A percentile compares a stretch with the other conserved stretches of the same genome.
Conservation (phyloP, 108 stramenopile species). For the Skeletonema menzelii region DNA sequence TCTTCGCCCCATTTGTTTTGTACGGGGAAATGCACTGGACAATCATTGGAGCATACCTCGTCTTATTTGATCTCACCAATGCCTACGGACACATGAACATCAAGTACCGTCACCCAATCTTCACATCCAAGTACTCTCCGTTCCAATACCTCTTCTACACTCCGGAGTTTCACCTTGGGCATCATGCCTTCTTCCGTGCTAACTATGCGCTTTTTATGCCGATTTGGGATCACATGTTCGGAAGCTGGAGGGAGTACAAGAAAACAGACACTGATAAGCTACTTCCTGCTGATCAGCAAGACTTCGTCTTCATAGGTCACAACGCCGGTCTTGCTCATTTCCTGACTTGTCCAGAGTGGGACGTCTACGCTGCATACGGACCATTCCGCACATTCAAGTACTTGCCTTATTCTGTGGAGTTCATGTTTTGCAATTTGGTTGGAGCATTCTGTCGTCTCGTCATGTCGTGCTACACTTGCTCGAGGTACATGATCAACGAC, state of each 20-base stretch:
- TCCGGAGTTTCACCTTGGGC: constrained; percentile 74
- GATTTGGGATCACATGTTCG: constrained; percentile 67
- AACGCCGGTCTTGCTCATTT: constrained; percentile 71
- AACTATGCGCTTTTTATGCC: constrained; percentile 76
- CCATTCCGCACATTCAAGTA: constrained; percentile 54
- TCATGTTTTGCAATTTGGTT: constrained; percentile 49
- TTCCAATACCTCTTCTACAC: constrained; percentile 71
- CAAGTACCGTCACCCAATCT: constrained; percentile 50
- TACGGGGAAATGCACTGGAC: constrained; percentile 58
- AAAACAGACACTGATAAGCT: constrained; percentile 53
- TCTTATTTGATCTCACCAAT: constrained; percentile 64
- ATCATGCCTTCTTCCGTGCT: constrained; percentile 70
- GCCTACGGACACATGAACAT: constrained; percentile 71
- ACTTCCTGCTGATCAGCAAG: constrained; percentile 58
- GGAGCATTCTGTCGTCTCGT: constrained; percentile 43
- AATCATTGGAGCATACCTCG: constrained; percentile 59
- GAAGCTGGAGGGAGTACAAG: constrained; percentile 56
- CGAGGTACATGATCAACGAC: constrained; percentile 61
- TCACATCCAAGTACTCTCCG: constrained; percentile 62
- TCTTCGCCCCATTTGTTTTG: constrained; percentile 41
- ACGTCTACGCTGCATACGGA: constrained; percentile 60
- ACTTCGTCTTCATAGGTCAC: constrained; percentile 75
- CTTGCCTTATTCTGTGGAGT: constrained; percentile 58
- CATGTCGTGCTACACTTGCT: constrained; percentile 54
- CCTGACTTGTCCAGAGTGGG: constrained; percentile 64